Evolutionary conservation across 495 filamentous ascomycete species (phyloP).

Genomic region (Neurospora terricola): DNA sequence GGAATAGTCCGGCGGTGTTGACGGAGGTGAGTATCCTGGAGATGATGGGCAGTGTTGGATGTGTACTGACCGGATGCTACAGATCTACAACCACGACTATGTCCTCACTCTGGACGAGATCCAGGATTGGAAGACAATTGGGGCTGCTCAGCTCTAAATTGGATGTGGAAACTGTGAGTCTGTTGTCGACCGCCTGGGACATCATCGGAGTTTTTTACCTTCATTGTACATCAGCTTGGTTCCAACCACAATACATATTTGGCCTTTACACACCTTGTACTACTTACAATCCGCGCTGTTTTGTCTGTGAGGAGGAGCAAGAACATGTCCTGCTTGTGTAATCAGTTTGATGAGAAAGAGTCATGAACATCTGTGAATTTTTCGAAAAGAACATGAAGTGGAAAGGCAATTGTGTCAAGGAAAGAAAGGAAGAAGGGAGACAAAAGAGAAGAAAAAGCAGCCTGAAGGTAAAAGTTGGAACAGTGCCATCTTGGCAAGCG

Average conservation of each 20-base stretch:
- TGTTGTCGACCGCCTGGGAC: background rate
- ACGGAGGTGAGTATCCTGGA: constrained; percentile 8
- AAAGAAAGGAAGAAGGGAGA: background rate
- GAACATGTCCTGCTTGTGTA: background rate
- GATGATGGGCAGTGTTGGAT: background rate
- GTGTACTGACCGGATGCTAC: background rate
- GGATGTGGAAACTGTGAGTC: background rate
- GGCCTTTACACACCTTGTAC: background rate
- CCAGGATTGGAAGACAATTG: constrained; percentile 19
- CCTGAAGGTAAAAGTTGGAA: background rate
- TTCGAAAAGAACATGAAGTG: background rate
- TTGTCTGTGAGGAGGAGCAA: background rate
- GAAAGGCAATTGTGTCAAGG: background rate
- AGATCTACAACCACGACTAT: constrained; percentile 27
- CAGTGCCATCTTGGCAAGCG: too few species aligned
- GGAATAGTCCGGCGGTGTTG: constrained; percentile 27
- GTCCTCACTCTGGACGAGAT: constrained; percentile 34
- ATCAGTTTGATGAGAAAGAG: background rate
- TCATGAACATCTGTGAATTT: background rate
- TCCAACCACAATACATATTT: background rate
- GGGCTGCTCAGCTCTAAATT: background rate
- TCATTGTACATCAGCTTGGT: background rate
- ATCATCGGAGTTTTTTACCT: background rate
- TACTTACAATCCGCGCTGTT: background rate
- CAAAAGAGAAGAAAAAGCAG: background rate